Conservation (phyloP, 768 basidiomycete species). For the Boletus edulis region DNA sequence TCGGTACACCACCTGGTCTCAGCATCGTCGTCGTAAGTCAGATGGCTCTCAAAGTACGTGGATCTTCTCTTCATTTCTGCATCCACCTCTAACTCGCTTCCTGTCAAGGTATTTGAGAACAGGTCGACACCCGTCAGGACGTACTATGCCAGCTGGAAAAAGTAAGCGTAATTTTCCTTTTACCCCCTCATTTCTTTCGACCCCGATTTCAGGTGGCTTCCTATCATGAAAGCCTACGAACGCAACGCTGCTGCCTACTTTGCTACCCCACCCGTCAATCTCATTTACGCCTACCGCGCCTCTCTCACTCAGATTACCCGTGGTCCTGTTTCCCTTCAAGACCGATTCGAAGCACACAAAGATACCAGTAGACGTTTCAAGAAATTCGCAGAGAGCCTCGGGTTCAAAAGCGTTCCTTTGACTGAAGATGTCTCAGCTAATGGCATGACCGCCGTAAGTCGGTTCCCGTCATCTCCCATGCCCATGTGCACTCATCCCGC, state of each 20-base stretch:
- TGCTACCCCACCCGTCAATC: slow-evolving; percentile 92
- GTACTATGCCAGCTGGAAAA: slow-evolving; percentile 92
- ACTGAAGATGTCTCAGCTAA: slow-evolving; percentile 70
- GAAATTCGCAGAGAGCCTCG: slow-evolving; percentile 58
- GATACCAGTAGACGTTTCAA: slow-evolving; percentile 69
- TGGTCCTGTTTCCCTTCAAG: slow-evolving; percentile 60
- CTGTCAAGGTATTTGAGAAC: slow-evolving; percentile 9
- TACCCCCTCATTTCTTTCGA: not conserved
- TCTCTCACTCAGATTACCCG: slow-evolving; percentile 73
- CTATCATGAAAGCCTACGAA: slow-evolving; percentile 94
- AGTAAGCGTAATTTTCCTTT: slow-evolving; percentile 38
- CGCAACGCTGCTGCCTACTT: slow-evolving; percentile 81
- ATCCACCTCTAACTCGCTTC: not conserved
- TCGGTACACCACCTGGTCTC: slow-evolving; percentile 90
- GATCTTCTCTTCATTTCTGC: not conserved
- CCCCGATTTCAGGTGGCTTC: slow-evolving; percentile 63
- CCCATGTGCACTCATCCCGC: not conserved
- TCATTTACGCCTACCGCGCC: slow-evolving; percentile 88
- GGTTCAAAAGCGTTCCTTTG: slow-evolving; percentile 70
- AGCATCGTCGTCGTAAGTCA: slow-evolving; percentile 82
- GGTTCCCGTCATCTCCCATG: not conserved
- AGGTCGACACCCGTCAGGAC: slow-evolving; percentile 53
- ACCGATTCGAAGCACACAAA: slow-evolving; percentile 76
- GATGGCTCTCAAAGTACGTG: slow-evolving; percentile 63
- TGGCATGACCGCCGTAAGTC: slow-evolving; percentile 86